Conservation (phyloP, 192 early-diverging fungal genomes). For the Jimgerdemannia lactiflua region DNA sequence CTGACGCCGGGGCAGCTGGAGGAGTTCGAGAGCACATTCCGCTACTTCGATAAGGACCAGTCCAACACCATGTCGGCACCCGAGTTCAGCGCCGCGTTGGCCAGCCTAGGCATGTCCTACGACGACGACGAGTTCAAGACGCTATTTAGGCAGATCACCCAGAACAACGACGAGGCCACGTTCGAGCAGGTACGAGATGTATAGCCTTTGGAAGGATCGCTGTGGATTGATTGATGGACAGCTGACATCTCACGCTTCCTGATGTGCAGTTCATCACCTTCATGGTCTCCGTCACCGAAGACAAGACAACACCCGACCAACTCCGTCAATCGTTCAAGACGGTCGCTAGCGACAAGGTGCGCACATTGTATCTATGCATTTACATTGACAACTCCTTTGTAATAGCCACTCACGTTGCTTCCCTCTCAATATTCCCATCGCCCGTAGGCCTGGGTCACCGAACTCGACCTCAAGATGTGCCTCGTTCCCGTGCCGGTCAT, state of each 20-base stretch:
- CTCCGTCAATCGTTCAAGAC: constrained; percentile 82
- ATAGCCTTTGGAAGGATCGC: constrained; percentile 6
- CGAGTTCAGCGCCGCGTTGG: constrained; percentile 88
- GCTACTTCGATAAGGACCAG: constrained; percentile 87
- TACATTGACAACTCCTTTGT: too few species aligned
- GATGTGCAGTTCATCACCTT: constrained; percentile 71
- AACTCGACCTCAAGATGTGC: constrained; percentile 77
- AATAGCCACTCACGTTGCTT: too few species aligned
- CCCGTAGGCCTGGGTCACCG: constrained; percentile 68
- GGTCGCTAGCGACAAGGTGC: constrained; percentile 73
- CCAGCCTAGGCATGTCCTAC: constrained; percentile 68
- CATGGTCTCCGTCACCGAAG: constrained; percentile 84
- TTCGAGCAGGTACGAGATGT: constrained; percentile 75
- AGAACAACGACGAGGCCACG: constrained; percentile 62
- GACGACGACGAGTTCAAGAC: constrained; percentile 75
- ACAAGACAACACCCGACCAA: constrained; percentile 87
- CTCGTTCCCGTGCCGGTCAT: constrained; percentile 74
- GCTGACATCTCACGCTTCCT: background rate
- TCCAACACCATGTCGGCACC: constrained; percentile 70
- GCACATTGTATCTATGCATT: background rate
- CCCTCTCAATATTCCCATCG: too few species aligned
- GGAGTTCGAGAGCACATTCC: constrained; percentile 89
- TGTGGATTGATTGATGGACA: constrained; percentile 14
- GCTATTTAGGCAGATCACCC: constrained; percentile 62
- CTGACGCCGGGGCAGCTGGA: constrained; percentile 91